phyloP scores from a whole-genome alignment of 805 yeast genomes.

The Ascoidea asiatica region DNA sequence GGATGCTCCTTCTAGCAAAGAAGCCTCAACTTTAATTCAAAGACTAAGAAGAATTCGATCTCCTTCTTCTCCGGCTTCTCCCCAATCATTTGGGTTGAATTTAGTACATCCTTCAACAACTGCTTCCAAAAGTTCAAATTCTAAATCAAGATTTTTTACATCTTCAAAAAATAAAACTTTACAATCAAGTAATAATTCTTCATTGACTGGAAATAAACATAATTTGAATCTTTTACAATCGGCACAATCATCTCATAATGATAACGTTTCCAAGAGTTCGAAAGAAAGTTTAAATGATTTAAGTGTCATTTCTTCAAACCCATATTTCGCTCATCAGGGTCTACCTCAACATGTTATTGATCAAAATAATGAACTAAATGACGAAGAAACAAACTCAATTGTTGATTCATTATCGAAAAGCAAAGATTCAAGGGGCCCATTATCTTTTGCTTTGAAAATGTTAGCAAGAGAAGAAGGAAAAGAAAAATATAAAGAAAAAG shows the following conservation, averaged over 20 bases:
- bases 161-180: constrained; percentile 1
- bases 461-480: constrained; percentile 9
- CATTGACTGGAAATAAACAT: constrained; percentile 1
- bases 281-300: constrained; percentile 2
- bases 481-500: constrained; percentile 11
- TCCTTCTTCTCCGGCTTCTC: constrained; percentile 19
- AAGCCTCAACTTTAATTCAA: constrained; percentile 16
- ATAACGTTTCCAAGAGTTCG: constrained; percentile 2
- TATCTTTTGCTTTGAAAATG: constrained; percentile 18
- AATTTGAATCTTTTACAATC: constrained; percentile 1
- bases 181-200: background rate
- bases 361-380: constrained; percentile 10
- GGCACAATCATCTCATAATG: background rate
- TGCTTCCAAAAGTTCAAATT: background rate
- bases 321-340: constrained; percentile 46
- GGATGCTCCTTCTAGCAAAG: constrained; percentile 3
- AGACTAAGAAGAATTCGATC: constrained; percentile 22
- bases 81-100: background rate
- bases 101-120: background rate
- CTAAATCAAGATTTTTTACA: background rate
- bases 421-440: constrained; percentile 16
- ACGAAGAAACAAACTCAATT: constrained; percentile 9
- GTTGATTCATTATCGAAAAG: constrained; percentile 7
- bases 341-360: constrained; percentile 35
- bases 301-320: constrained; percentile 21